Base-by-base conservation (phyloP, 2,329 filamentous ascomycete species). In the Coniochaeta sp. region DNA sequence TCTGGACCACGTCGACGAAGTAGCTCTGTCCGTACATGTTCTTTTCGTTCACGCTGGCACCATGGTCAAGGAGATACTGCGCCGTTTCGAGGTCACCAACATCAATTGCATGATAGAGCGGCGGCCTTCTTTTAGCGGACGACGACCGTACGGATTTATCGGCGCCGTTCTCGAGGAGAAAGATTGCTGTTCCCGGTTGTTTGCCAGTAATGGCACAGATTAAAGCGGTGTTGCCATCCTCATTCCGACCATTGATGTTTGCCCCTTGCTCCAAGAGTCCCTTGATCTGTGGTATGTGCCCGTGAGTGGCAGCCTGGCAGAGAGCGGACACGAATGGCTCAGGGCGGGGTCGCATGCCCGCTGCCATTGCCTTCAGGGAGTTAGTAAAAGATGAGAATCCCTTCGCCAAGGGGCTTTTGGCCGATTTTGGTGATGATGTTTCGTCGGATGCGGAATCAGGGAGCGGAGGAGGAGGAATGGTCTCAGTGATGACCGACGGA, bases 11-110 rank as follows among this genome's bases (percentile, higher is more conserved):
- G 58, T 68, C 66, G 63, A 68, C 67, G 57, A 70, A 64, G 31
- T 62, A 63, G 5, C 67, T 64, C 58, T 68, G 64, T 59, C 59
- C 56, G 59, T 64, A 61, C 7, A 62, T 57, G 58, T 63, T 59
- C 60, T 61, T 34, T 55, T 69, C 64, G 66, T 75, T 72, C 43
- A 72, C 64, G 65, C 73, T 67, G n/a, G 77, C 77, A 6, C 77
- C 77, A 31, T 65, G 66, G 12, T 69, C 64, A 7, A 74, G 64
- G 58, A 74, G 64, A 12, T 68, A 56, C 26, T 64, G 59, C 9
- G 64, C 40, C 5, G 59, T 63, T 5, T 55, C 12, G n/a, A 65
- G 43, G 31, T 62, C 60, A 4, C 64, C 64, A 11, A 55, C 61
- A 12, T 60, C 58, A 3, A 66, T 63, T 12, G 68, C 64, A 55